Base-by-base conservation (phyloP, 106 monocot species). In the Apostasia ramifera region DNA sequence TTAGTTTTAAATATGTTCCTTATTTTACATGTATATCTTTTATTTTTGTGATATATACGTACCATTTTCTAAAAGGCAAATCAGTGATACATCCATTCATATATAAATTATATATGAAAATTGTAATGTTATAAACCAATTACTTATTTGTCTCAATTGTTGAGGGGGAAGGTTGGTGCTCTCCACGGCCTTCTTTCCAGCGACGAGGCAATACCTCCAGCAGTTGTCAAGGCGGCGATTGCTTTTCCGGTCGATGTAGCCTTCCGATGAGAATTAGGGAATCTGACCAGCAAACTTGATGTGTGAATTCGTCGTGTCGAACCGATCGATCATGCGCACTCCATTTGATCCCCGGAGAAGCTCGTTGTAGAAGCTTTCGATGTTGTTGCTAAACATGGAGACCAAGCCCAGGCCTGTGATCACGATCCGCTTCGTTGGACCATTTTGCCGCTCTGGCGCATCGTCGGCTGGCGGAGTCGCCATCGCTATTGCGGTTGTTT, bases 191-290 rank as follows among this genome's bases (percentile, higher is more conserved):
- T 72, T 81, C 7, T 41, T 66, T 11, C 76, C 75, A 9, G 81
- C 81, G 9, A 81, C 81, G 37, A 76, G 61, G 66, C 81, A 76
- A 50, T 81, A 81, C 11, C 67, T 71, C 81, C 81, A 81, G 37
- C 71, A 60, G 55, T 76, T 59, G 42, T 81, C 76, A 7, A 81
- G 81, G 2, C 70, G 58, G 10, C 57, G 50, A n/a, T 67, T 59
- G 46, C 14, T 71, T n/a, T 70, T 78, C 2, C 40, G 41, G 44
- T 69, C 75, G 6, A 76, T 72, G 42, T 61, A 72, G 1, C 71
- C 76, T 9, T 67, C 46, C 0, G 76, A 67, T n/a, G 47, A 62
- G 67, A 81, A 81, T 4, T 12, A 41, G 1, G 47, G 53, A 14
- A 81, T 72, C 42, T 76, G 81, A 3, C 56, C 77, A 1, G 72